phyloP scores from a whole-genome alignment of 2,329 filamentous ascomycete genomes.

The Neofusicoccum kwambonambiense region DNA sequence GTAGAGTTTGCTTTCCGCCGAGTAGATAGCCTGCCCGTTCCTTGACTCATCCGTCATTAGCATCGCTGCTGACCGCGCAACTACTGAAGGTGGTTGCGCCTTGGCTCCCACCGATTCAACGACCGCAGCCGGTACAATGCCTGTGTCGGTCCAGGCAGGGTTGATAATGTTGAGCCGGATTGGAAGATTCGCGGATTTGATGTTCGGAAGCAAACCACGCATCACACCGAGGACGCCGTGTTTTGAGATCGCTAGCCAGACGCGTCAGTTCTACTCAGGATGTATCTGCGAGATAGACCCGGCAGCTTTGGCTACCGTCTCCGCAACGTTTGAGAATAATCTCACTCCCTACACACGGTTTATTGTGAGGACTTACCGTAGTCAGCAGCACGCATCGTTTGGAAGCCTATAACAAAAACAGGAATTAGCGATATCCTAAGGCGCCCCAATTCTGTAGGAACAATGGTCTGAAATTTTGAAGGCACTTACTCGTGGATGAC shows the following conservation, averaged over 20 bases:
- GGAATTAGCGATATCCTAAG: not conserved
- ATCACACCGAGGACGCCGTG: conserved; percentile 34
- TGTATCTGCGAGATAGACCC: too few species aligned
- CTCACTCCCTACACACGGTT: not conserved
- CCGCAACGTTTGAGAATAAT: not conserved
- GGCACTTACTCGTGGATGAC: conserved; percentile 26
- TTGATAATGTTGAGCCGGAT: conserved; percentile 36
- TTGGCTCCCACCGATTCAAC: conserved; percentile 23
- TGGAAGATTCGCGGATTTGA: conserved; percentile 30
- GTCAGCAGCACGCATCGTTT: conserved; percentile 27
- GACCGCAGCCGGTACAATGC: conserved; percentile 24
- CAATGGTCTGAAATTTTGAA: not conserved
- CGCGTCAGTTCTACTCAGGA: not conserved
- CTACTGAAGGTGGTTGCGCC: conserved; percentile 29
- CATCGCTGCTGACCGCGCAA: conserved; percentile 27
- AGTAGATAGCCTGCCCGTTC: conserved; percentile 32
- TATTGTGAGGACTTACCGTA: conserved; percentile 26
- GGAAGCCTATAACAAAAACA: conserved; percentile 21
- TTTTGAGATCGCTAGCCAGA: conserved; percentile 29
- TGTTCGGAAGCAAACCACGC: conserved; percentile 26
- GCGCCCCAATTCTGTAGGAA: conserved; percentile 42
- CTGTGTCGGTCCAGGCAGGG: conserved; percentile 33
- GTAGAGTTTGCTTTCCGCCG: conserved; percentile 25
- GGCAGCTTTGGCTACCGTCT: too few species aligned
- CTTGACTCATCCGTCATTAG: conserved; percentile 29